phyloP scores from a whole-genome alignment of 129 eudicot species.

The carrot (Daucus carota) region DH1_v3.0 NC_030384.2:40117001-40117500 shows the following conservation, averaged over 20 bases:
- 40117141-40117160: no score
- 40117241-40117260: background rate
- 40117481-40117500: no score
- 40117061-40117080: background rate
- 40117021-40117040: background rate
- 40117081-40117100: background rate
- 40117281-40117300: background rate
- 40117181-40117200: background rate
- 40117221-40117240: background rate
- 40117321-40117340: no score
- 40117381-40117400: no score
- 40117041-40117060: background rate
- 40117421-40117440: background rate
- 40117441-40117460: background rate
- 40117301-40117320: no score
- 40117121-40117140: background rate
- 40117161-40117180: no score
- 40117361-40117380: no score
- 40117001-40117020: background rate
- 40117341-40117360: no score
- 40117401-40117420: no score
- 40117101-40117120: background rate
- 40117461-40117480: no score
- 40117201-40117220: background rate
- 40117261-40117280: no score